These are phyloP conservation scores for Kappamyces sp. DNA, from an alignment of 192 early-diverging fungal species.

Conservation along the genomic window DNA sequence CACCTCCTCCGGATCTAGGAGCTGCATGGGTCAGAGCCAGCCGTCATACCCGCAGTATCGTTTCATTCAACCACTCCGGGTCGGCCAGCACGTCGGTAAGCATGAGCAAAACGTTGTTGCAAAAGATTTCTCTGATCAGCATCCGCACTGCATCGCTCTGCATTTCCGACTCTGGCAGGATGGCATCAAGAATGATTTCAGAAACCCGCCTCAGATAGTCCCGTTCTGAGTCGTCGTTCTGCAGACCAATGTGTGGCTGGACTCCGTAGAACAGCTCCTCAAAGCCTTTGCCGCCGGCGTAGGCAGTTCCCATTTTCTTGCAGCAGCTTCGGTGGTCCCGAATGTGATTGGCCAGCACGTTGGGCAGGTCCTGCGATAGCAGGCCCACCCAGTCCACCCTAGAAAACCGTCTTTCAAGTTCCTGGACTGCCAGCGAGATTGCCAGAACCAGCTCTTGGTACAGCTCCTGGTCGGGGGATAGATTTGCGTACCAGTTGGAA, in stretches of 20 bases:
- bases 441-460: slow-evolving; percentile 19
- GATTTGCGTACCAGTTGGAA: slow-evolving; percentile 19
- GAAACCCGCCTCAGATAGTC: slow-evolving; percentile 32
- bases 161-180: slow-evolving; percentile 26
- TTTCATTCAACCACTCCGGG: slow-evolving; percentile 30
- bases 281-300: slow-evolving; percentile 29
- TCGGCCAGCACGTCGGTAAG: slow-evolving; percentile 23
- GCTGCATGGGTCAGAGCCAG: too few species aligned
- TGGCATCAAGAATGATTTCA: slow-evolving; percentile 25
- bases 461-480: slow-evolving; percentile 32
- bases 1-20: too few species aligned
- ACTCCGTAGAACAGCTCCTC: slow-evolving; percentile 35
- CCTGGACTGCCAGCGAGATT: slow-evolving; percentile 6
- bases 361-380: slow-evolving; percentile 22
- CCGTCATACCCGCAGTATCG: slow-evolving; percentile 16
- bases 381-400: slow-evolving; percentile 29
- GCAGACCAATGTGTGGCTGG: slow-evolving; percentile 35
- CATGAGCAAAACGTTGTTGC: slow-evolving; percentile 21
- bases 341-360: slow-evolving; percentile 27
- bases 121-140: slow-evolving; percentile 31
- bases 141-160: slow-evolving; percentile 23
- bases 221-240: slow-evolving; percentile 21
- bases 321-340: slow-evolving; percentile 29
- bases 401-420: slow-evolving; percentile 19
- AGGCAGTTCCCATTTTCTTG: slow-evolving; percentile 32